phyloP scores from a whole-genome alignment of 257 asterid species.

The Lavandula angustifolia region DNA sequence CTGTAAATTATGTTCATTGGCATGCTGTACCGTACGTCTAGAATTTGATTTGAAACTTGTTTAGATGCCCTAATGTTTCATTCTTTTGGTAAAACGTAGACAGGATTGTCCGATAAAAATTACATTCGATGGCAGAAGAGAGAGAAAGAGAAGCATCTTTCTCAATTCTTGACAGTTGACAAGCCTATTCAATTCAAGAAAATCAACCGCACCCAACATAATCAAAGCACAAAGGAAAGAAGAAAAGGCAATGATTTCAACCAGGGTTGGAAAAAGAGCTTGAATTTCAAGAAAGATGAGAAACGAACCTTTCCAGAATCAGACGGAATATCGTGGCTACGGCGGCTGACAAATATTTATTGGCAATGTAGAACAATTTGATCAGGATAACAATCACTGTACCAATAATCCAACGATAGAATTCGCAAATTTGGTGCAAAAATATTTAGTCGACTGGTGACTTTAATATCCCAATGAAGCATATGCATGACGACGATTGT shows the following conservation, averaged over 20 bases:
- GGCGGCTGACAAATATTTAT: conserved; percentile 34
- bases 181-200: conserved; percentile 25
- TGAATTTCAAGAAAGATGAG: conserved; percentile 24
- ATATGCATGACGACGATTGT: conserved; percentile 22
- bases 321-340: conserved; percentile 28
- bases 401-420: conserved; percentile 16
- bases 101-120: too few species aligned
- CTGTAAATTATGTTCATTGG: too few species aligned
- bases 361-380: conserved; percentile 11
- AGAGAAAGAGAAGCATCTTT: not conserved
- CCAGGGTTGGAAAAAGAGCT: conserved; percentile 17
- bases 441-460: conserved; percentile 23
- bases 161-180: not conserved
- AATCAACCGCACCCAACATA: conserved; percentile 16
- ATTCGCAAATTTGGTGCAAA: not conserved
- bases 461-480: not conserved
- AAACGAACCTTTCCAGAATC: conserved; percentile 42
- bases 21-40: too few species aligned
- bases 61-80: too few species aligned
- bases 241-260: not conserved
- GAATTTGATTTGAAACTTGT: too few species aligned
- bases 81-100: too few species aligned
- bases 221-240: conserved; percentile 2
- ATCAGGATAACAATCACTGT: not conserved
- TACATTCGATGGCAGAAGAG: not conserved